These are phyloP conservation scores for Tubosaeta sp. DNA, from an alignment of 768 basidiomycete genomes.

Conservation along the genomic window DNA sequence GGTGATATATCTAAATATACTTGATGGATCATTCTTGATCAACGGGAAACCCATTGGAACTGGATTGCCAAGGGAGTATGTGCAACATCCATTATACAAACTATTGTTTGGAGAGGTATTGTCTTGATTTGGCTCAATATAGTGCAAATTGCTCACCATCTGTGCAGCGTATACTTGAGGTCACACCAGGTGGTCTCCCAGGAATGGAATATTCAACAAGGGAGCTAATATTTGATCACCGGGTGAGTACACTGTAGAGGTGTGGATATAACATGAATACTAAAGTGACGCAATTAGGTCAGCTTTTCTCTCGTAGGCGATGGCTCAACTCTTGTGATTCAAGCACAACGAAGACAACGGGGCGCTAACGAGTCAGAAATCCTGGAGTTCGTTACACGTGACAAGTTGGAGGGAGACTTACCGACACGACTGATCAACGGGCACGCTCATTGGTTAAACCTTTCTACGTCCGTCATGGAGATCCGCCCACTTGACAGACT, in stretches of 20 bases:
- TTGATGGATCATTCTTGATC: conserved; percentile 26
- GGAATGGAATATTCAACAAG: not conserved
- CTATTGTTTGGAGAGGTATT: conserved; percentile 19
- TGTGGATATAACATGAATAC: not conserved
- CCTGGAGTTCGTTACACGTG: conserved; percentile 19
- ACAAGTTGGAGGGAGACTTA: conserved; percentile 17
- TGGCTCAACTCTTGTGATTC: conserved; percentile 11
- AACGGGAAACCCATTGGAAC: conserved; percentile 19
- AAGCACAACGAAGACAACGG: conserved; percentile 3
- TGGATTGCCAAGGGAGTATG: conserved; percentile 11
- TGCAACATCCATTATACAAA: conserved; percentile 10
- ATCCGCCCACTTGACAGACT: conserved; percentile 17
- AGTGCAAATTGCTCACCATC: not conserved
- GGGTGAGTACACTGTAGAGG: not conserved
- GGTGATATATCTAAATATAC: conserved; percentile 37
- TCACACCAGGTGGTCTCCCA: not conserved
- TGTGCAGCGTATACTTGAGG: not conserved
- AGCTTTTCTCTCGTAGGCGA: conserved; percentile 20
- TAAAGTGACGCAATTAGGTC: not conserved
- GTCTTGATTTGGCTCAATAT: not conserved
- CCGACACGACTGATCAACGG: not conserved
- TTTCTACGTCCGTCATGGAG: conserved; percentile 19
- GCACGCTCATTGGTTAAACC: conserved; percentile 28
- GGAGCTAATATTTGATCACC: not conserved
- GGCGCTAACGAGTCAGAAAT: not conserved